Percentiles rank a stretch among this genome's conserved stretches.
phyloP scores from a whole-genome alignment of 2,329 filamentous ascomycete species.

The Botrytis fragariae region DNA sequence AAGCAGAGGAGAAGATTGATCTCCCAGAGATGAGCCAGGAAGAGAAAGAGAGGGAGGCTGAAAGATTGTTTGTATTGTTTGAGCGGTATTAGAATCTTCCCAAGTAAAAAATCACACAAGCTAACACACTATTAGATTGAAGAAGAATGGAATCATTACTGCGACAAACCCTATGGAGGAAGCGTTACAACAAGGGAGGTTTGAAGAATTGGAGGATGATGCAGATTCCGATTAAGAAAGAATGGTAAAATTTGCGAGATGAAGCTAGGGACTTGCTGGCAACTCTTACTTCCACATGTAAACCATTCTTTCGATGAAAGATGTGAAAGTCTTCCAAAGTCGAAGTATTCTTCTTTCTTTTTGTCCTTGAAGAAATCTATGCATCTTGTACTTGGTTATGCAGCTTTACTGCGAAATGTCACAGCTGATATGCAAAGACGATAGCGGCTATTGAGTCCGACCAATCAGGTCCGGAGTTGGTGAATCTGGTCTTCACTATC shows the following conservation, averaged over 20 bases:
- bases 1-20: slow-evolving; percentile 41
- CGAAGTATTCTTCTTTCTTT: not conserved
- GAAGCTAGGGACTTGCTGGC: not conserved
- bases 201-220: slow-evolving; percentile 36
- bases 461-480: not conserved
- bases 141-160: slow-evolving; percentile 36
- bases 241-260: not conserved
- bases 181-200: slow-evolving; percentile 34
- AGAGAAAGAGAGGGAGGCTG: slow-evolving; percentile 78
- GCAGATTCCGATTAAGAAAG: slow-evolving; percentile 31
- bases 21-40: slow-evolving; percentile 78
- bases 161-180: slow-evolving; percentile 35
- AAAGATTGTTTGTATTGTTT: slow-evolving; percentile 38
- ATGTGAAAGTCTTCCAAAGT: not conserved
- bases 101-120: not conserved
- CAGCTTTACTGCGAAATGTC: not conserved
- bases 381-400: not conserved
- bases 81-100: slow-evolving; percentile 31
- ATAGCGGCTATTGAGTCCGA: not conserved
- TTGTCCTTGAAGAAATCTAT: not conserved
- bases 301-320: not conserved
- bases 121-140: slow-evolving; percentile 30
- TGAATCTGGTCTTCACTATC: not conserved
- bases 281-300: not conserved
- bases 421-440: not conserved